A percentile compares a stretch with the other conserved stretches of the same genome.
These are phyloP conservation scores for Musa troglodytarum DNA, from an alignment of 176 grass and related monocot genomes.

Conservation along the genomic window DNA sequence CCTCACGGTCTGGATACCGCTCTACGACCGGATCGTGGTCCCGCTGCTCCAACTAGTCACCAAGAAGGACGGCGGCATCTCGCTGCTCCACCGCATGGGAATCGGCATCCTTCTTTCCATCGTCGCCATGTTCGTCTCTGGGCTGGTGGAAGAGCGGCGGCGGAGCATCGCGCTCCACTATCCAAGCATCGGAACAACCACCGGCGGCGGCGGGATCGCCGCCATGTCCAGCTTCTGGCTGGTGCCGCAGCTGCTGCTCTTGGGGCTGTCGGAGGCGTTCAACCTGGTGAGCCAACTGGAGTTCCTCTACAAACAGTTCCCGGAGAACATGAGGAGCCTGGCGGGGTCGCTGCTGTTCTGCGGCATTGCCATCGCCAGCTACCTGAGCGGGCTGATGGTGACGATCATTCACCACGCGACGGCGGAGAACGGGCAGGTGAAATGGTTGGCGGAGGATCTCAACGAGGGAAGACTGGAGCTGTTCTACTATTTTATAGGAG, in stretches of 20 bases:
- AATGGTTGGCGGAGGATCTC: constrained; percentile 84
- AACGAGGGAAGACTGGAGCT: constrained; percentile 76
- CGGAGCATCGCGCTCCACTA: constrained; percentile 37
- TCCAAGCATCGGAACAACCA: constrained; percentile 34
- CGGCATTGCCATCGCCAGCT: constrained; percentile 75
- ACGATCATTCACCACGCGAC: constrained; percentile 54
- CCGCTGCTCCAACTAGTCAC: constrained; percentile 40
- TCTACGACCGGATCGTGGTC: constrained; percentile 77
- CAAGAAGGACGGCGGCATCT: constrained; percentile 45
- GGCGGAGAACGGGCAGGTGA: constrained; percentile 6
- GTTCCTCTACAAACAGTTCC: constrained; percentile 99
- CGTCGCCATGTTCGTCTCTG: constrained; percentile 69
- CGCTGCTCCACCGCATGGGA: constrained; percentile 72
- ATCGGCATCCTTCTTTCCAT: constrained; percentile 84
- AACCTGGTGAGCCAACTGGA: constrained; percentile 99
- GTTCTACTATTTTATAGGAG: constrained; percentile 79
- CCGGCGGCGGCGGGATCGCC: constrained; percentile 44
- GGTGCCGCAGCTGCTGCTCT: constrained; percentile 77
- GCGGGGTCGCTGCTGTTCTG: constrained; percentile 80
- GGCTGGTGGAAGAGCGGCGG: constrained; percentile 49
- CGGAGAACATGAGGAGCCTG: constrained; percentile 94
- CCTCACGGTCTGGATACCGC: constrained; percentile 76
- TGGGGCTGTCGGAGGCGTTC: constrained; percentile 83
- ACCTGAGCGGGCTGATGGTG: constrained; percentile 78
- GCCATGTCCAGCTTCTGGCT: constrained; percentile 87